A percentile compares a stretch with the other conserved stretches of the same genome.
Conservation (phyloP, 2,329 filamentous ascomycete genomes). For the Exserohilum rostratum region DNA sequence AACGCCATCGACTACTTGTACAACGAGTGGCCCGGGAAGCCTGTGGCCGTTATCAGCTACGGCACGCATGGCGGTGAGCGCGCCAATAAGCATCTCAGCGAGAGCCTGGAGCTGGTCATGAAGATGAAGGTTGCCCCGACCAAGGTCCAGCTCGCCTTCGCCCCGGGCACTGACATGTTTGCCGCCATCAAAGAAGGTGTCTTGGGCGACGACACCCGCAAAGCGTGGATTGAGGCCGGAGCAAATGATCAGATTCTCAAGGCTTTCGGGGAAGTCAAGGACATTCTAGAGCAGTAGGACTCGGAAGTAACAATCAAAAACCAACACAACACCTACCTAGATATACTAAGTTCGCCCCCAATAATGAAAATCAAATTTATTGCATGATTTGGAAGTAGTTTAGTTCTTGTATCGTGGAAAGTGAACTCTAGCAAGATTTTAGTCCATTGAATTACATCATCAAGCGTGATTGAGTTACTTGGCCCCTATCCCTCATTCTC, state of each 20-base stretch:
- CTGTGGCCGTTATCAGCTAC: constrained; percentile 61
- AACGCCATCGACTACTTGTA: constrained; percentile 68
- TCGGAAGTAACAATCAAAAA: background rate
- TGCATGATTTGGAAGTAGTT: background rate
- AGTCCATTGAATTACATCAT: background rate
- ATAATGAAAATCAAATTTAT: background rate
- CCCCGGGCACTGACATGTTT: constrained; percentile 6
- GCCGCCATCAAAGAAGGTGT: constrained; percentile 8
- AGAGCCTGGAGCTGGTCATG: constrained; percentile 13
- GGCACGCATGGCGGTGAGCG: constrained; percentile 54
- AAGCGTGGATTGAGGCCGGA: constrained; percentile 10
- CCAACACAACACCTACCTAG: constrained; percentile 4
- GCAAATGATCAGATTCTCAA: constrained; percentile 12
- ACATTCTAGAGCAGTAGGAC: constrained; percentile 9
- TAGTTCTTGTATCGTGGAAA: background rate
- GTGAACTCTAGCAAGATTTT: background rate
- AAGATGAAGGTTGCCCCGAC: constrained; percentile 14
- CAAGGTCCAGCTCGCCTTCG: constrained; percentile 11
- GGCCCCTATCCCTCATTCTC: too few species aligned
- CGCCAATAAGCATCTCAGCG: constrained; percentile 10
- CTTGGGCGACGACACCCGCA: constrained; percentile 7
- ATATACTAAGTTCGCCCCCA: constrained; percentile 1
- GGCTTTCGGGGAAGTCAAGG: constrained; percentile 9
- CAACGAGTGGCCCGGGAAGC: constrained; percentile 64
- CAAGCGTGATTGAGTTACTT: background rate